Evolutionary conservation across 306 rosid species (phyloP).

Genomic region (Delonix regia): DNA sequence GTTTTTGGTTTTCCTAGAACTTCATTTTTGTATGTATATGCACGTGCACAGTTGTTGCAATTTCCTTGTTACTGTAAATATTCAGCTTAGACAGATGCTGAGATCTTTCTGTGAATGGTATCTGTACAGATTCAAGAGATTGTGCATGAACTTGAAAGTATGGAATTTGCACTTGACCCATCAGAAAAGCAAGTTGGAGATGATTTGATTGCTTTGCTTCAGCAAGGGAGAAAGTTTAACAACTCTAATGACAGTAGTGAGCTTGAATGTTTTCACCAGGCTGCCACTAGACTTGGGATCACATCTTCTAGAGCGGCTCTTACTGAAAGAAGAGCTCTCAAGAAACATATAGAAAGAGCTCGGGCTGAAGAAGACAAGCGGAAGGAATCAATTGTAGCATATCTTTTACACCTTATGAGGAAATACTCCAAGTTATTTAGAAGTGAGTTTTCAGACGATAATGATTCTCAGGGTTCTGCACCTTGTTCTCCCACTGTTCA

Average conservation of each 20-base stretch:
- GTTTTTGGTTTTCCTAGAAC: constrained; percentile 15
- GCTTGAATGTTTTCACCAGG: constrained; percentile 95
- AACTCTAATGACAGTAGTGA: constrained; percentile 69
- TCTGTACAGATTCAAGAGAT: constrained; percentile 75
- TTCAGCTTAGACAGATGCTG: constrained; percentile 26
- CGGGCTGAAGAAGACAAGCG: constrained; percentile 94
- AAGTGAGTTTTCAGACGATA: constrained; percentile 86
- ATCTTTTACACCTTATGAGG: constrained; percentile 93
- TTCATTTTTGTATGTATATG: constrained; percentile 4
- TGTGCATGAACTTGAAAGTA: constrained; percentile 64
- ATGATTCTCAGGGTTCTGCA: constrained; percentile 91
- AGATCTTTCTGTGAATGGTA: constrained; percentile 25
- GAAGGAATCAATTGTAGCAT: constrained; percentile 94
- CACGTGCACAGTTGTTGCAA: neutral
- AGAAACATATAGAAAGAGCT: constrained; percentile 89
- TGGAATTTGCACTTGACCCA: constrained; percentile 74
- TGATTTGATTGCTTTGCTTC: constrained; percentile 78
- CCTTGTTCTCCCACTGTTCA: constrained; percentile 96
- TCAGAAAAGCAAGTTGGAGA: constrained; percentile 90
- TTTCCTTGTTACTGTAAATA: constrained; percentile 9
- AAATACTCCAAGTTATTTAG: constrained; percentile 95
- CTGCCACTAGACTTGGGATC: constrained; percentile 88
- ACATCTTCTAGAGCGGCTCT: constrained; percentile 96
- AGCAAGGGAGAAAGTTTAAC: constrained; percentile 82
- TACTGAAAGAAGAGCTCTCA: constrained; percentile 93